Evolutionary conservation across 1,284 basidiomycete genomes (phyloP), one percentile per base, ranked within the genome.

Genomic region (Serendipita sp.): DNA sequence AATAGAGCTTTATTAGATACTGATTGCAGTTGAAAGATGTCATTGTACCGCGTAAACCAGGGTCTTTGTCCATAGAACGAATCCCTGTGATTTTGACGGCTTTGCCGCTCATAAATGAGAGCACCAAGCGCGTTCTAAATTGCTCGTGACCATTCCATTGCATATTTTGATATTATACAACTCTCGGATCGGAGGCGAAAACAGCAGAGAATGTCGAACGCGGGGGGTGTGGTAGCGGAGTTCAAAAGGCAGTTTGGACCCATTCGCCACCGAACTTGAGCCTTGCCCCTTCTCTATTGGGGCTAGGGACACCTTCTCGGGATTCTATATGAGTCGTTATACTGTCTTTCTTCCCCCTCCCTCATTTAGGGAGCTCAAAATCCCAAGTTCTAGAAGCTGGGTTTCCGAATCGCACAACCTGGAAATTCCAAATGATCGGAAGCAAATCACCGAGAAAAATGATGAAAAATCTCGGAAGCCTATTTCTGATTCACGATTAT

Each of bases 1-100:
- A 60, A 34, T 60, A 42, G 34, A 2, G 29, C 1, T 22, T 22
- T 22, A 22, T 22, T 22, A 22, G 22, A 22, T 22, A 22, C 22
- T 29, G 34, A n/a, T 22, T 61, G 38, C 49, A 35, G 63, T 41
- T 15, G 62, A 47, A 64, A 17, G 3, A 12, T 4, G 32, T 47
- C 17, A 34, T 65, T 75, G 61, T 65, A 90, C 90, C 89, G 79
- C 87, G 78, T 32, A 99, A 76, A 73, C 96, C 96, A 42, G 96
- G 95, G 71, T 96, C 88, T 68, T 93, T 90, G 74, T 96, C 91
- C 61, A 94, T 86, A 0, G 91, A 79, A 13, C 96, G 84, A 67
- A 99, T 97, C 69, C 83, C 85, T 71, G 95, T 89, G 62, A 99
- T 90, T 64, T 85, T 82, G 8, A 97, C 82, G 17, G 89, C 79